Percentiles rank a stretch among this genome's conserved stretches.
Conservation (phyloP, 1,139 yeast species). For the Casaregolazyma suthepensis region DNA sequence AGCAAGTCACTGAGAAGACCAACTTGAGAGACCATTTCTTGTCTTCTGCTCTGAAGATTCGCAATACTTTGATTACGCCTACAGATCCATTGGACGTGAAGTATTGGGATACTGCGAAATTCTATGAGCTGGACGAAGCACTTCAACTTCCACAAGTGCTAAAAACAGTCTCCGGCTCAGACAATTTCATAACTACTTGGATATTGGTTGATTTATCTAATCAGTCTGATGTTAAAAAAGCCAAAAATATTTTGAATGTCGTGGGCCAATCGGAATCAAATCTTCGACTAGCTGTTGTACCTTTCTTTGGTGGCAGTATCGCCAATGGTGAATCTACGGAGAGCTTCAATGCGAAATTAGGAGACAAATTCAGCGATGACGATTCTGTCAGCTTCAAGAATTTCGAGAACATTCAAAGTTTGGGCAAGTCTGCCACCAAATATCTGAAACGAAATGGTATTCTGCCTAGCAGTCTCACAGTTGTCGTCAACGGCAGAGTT, state of each 20-base stretch:
- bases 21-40: conserved; percentile 23
- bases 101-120: conserved; percentile 20
- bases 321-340: background rate
- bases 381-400: background rate
- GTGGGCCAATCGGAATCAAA: background rate
- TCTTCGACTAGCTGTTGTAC: conserved; percentile 9
- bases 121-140: conserved; percentile 13
- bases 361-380: background rate
- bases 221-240: conserved; percentile 37
- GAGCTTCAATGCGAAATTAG: background rate
- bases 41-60: conserved; percentile 17
- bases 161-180: conserved; percentile 10
- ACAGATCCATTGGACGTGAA: conserved; percentile 19
- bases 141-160: conserved; percentile 9
- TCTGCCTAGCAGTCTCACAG: background rate
- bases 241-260: conserved; percentile 34
- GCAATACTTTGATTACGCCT: conserved; percentile 36
- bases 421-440: background rate
- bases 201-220: conserved; percentile 50
- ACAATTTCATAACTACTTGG: conserved; percentile 39
- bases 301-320: conserved; percentile 5
- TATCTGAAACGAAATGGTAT: background rate
- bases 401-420: background rate
- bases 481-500: conserved; percentile 18
- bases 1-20: conserved; percentile 13